Evolutionary conservation across 345 rosid genomes (phyloP), one percentile per base, ranked within the genome.

Genomic region (Linum tenue): DNA sequence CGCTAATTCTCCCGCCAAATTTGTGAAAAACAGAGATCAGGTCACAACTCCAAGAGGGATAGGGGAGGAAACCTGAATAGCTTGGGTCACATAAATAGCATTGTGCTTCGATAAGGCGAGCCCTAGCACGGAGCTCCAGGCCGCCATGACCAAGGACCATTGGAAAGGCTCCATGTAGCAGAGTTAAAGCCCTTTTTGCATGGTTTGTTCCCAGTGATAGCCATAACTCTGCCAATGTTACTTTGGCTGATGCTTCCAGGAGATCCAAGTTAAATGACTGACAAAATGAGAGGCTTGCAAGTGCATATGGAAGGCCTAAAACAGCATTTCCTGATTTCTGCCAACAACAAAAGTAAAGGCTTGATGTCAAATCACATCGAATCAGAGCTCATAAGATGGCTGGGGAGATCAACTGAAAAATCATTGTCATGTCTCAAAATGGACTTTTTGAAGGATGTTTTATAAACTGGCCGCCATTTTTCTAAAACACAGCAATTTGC

Each of bases 241-340:
- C 84, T 66, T 91, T 83, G 60, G 95, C 97, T 39, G 97, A 88
- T 55, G 97, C 99, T 82, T 82, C 83, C 67, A 94, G 95, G 79
- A 94, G 99, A 81, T 90, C 99, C 89, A 90, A 79, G 69, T 94
- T 94, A 72, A 86, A 87, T 70, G 96, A 84, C 76, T 86, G 97
- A 70, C 96, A 90, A 79, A 86, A 94, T 5, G 99, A 90, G 71
- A 94, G 86, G 84, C 95, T 83, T 65, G 97, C 97, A 77, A 88
- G 75, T 50, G 91, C 95, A 80, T 88, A 88, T 69, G 96, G 99
- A 80, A 94, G 86, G 63, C 96, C 97, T 73, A 85, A 66, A 74
- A 90, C 96, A 68, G 96, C 86, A 78, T 94, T 94, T 67, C 97
- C 99, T 36, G 99, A 88, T 82, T 85, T 88, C 99, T 94, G 84